phyloP scores from a whole-genome alignment of 257 asterid species.

The Gentiana macrophylla region DNA sequence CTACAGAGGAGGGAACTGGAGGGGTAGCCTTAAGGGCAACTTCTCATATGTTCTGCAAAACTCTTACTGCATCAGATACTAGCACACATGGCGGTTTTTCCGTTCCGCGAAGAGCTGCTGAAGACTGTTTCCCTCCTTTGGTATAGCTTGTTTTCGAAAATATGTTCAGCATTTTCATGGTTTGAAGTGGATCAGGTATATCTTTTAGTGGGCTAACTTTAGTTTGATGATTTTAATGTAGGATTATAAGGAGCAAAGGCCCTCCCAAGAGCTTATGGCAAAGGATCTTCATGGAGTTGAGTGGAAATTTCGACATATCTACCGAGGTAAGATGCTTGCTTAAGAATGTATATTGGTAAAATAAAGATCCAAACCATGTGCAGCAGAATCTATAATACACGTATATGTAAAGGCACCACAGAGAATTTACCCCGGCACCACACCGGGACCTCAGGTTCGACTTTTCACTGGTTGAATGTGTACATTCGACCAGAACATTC shows the following conservation, averaged over 20 bases:
- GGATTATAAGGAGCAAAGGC: conserved; percentile 96
- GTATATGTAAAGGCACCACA: no score
- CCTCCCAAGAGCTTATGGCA: conserved; percentile 89
- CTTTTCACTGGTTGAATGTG: no score
- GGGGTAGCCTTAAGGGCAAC: conserved; percentile 34
- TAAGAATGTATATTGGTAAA: background rate
- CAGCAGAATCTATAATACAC: no score
- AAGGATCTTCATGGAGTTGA: conserved; percentile 91
- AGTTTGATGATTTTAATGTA: conserved; percentile 9
- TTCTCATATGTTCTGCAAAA: conserved; percentile 97
- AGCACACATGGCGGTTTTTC: conserved; percentile 99
- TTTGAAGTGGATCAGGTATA: background rate
- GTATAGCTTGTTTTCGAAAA: conserved; percentile 24
- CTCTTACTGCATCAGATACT: conserved; percentile 95
- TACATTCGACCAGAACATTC: no score
- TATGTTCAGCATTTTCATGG: conserved; percentile 4
- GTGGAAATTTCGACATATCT: conserved; percentile 97
- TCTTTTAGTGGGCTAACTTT: no score
- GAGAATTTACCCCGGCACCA: no score
- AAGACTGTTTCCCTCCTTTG: conserved; percentile 99
- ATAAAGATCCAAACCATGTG: no score
- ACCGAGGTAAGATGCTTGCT: conserved; percentile 51
- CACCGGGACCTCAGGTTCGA: no score
- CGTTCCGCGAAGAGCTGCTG: conserved; percentile 99
- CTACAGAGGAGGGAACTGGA: conserved; percentile 44